Conservation (phyloP, 192 early-diverging fungal species). For the Linnemannia exigua region DNA sequence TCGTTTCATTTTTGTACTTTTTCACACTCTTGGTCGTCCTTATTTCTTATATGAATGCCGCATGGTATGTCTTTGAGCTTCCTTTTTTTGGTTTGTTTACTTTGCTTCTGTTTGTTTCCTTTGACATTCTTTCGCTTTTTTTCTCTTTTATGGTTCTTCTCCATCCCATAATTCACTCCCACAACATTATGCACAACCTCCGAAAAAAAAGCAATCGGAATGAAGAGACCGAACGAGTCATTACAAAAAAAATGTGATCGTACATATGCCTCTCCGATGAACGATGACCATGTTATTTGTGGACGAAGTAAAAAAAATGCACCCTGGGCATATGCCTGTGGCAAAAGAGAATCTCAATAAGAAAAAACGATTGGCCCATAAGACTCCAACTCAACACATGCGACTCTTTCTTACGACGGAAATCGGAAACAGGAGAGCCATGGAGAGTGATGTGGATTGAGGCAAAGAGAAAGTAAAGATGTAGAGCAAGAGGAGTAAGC, state of each 20-base stretch:
- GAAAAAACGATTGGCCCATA: not conserved
- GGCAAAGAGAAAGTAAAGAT: not conserved
- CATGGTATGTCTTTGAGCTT: too few species aligned
- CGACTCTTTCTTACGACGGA: not conserved
- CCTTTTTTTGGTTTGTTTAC: not conserved
- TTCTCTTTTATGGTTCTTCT: not conserved
- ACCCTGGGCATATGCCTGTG: constrained; percentile 5
- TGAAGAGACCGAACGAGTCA: not conserved
- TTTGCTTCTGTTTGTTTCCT: not conserved
- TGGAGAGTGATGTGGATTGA: not conserved
- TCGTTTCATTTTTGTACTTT: not conserved
- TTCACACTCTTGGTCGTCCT: not conserved
- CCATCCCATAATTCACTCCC: not conserved
- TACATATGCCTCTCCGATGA: not conserved
- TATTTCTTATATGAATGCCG: not conserved
- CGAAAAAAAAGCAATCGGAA: not conserved
- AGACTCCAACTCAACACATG: not conserved
- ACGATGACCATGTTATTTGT: not conserved
- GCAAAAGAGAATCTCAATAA: not conserved
- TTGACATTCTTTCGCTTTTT: not conserved
- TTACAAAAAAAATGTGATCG: not conserved
- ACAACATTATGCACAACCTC: not conserved
- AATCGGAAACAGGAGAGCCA: not conserved
- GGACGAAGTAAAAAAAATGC: not conserved
- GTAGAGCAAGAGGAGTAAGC: not conserved